Evolutionary conservation across 1,284 basidiomycete species (phyloP).

Genomic region (Microbotryum lychnidis-dioicae): DNA sequence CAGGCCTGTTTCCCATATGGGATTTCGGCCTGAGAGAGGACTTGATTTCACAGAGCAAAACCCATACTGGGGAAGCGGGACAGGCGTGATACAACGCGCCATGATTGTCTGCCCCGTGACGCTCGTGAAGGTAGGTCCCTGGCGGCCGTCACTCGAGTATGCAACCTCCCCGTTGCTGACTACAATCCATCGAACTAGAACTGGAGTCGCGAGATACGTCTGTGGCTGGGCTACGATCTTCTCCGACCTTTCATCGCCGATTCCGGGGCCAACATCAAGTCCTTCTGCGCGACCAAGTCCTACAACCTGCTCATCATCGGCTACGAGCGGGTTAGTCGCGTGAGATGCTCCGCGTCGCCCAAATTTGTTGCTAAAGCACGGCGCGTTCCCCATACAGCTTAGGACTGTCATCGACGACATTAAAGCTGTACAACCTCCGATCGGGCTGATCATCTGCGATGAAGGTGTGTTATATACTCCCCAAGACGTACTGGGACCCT

Average conservation of each 20-base stretch:
- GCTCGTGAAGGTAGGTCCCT: conserved; percentile 58
- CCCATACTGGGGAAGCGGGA: conserved; percentile 57
- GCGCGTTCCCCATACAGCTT: conserved; percentile 18
- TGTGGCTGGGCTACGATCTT: conserved; percentile 81
- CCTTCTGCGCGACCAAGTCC: conserved; percentile 62
- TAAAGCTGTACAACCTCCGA: conserved; percentile 53
- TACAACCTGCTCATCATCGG: conserved; percentile 85
- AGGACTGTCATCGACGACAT: conserved; percentile 39
- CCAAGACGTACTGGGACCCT: no score
- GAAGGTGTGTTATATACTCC: conserved; percentile 54
- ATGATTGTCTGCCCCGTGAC: conserved; percentile 93
- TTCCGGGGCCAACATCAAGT: conserved; percentile 59
- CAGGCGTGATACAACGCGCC: conserved; percentile 51
- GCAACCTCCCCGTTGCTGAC: not conserved
- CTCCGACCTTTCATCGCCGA: conserved; percentile 72
- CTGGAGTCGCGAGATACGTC: conserved; percentile 91
- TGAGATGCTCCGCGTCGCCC: not conserved
- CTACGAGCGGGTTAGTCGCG: conserved; percentile 56
- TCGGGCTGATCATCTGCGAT: conserved; percentile 91
- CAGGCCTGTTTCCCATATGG: not conserved
- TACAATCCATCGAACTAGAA: conserved; percentile 50
- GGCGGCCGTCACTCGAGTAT: not conserved
- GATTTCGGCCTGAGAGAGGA: conserved; percentile 6
- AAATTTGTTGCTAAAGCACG: not conserved
- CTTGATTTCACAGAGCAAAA: conserved; percentile 58